Conservation (phyloP, 805 yeast species). For the Naumovozyma baii region DNA sequence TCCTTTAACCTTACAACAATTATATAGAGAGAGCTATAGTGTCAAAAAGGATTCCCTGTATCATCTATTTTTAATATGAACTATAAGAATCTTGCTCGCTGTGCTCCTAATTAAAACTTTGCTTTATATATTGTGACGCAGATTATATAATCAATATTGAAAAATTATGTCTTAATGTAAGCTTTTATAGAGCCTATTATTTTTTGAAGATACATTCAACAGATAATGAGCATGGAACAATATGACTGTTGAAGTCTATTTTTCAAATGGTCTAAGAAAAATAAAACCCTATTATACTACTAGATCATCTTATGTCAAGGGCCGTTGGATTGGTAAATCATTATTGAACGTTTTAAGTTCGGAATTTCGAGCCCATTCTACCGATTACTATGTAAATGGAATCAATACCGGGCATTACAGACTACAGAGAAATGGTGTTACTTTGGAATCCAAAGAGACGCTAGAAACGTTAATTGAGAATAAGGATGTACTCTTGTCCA, state of each 20-base stretch:
- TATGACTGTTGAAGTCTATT: slow-evolving; percentile 3
- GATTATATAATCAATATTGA: no score
- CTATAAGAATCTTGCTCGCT: no score
- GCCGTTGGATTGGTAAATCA: slow-evolving; percentile 36
- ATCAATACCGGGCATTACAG: slow-evolving; percentile 15
- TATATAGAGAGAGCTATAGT: no score
- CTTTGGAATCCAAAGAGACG: slow-evolving; percentile 11
- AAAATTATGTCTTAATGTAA: no score
- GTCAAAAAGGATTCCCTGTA: no score
- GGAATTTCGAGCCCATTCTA: slow-evolving; percentile 30
- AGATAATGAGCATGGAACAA: not conserved
- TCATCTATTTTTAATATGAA: no score
- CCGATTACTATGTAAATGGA: slow-evolving; percentile 14
- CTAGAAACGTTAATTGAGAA: slow-evolving; percentile 11
- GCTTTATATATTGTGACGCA: no score
- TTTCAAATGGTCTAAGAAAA: slow-evolving; percentile 30
- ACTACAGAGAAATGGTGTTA: slow-evolving; percentile 12
- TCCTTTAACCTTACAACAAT: no score
- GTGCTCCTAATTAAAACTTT: no score
- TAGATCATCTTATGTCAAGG: slow-evolving; percentile 33
- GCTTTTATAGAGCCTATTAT: no score
- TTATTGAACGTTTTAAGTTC: slow-evolving; percentile 32
- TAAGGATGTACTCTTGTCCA: slow-evolving; percentile 21
- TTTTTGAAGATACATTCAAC: no score
- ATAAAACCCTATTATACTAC: slow-evolving; percentile 35